phyloP scores from a whole-genome alignment of 1,284 basidiomycete genomes.

The Cryptococcus wingfieldii region DNA sequence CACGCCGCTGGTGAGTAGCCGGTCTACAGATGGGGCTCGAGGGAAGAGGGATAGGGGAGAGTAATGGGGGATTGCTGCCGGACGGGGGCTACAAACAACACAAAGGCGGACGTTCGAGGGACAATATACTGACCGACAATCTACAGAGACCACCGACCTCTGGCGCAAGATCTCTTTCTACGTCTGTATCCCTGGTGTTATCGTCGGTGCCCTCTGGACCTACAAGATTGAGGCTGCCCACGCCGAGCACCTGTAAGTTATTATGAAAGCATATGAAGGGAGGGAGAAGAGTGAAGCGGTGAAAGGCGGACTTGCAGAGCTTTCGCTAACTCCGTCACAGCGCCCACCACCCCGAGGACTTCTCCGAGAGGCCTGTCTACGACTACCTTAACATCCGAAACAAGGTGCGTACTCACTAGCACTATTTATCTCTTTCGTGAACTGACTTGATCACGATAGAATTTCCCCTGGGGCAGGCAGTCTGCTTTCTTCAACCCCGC shows the following conservation, averaged over 20 bases:
- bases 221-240: conserved; percentile 45
- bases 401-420: conserved; percentile 19
- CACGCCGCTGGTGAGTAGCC: conserved; percentile 40
- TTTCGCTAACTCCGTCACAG: background rate
- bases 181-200: conserved; percentile 41
- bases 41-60: background rate
- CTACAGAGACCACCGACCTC: conserved; percentile 41
- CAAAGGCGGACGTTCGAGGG: background rate
- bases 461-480: conserved; percentile 46
- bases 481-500: conserved; percentile 44
- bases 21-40: background rate
- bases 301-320: no score
- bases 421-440: background rate
- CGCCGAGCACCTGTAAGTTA: conserved; percentile 20
- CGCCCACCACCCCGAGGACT: conserved; percentile 35
- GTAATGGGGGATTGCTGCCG: background rate
- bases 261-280: background rate
- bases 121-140: background rate
- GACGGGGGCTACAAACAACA: background rate
- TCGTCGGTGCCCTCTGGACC: conserved; percentile 36
- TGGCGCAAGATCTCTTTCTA: conserved; percentile 45
- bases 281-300: background rate
- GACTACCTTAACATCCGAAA: conserved; percentile 46
- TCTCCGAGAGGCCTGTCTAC: conserved; percentile 38
- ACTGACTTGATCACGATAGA: conserved; percentile 9